Base-by-base conservation (phyloP, 208 protist species). In the Leishmania major region DNA sequence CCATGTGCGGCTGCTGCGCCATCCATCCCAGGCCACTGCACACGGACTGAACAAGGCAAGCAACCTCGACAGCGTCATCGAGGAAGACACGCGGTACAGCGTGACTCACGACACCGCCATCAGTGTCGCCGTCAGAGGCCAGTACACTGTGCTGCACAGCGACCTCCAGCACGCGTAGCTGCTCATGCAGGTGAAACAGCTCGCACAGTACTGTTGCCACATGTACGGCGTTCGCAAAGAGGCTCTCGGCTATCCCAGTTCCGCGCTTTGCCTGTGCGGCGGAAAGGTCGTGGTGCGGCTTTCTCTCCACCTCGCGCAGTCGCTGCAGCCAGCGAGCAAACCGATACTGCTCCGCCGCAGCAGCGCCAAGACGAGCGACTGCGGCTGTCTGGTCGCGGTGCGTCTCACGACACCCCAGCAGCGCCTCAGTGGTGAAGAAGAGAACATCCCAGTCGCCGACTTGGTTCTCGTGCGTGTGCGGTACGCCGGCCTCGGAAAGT, bases 201-300 rank as follows among this genome's bases (percentile, higher is more conserved):
- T 66, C 55, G 66, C 75, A 82, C 28, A 93, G 66, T 62, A 90
- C 77, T 37, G 87, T 86, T 28, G 84, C 81, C 40, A 86, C 77
- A 11, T 85, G 81, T 19, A 93, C 83, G 22, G 87, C 75, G 66
- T 88, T 73, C 67, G 92, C 78, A 66, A 97, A 96, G 45, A 98
- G 84, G 15, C 89, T 90, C 82, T 97, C 93, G 17, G 84, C 87
- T 53, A 90, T 89, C 17, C 94, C 91, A 5, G 91, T 93, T 25
- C 87, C 93, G 25, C 94, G 91, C 85, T 87, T 92, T 45, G 85
- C 92, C 86, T 98, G 96, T 3, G 96, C 96, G 0, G 75, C 94
- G 51, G 92, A 96, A 60, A 98, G 90, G 81, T 98, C 96, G 78
- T 88, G 87, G 85, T 97, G 92, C 62, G 93, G 93, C 69, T 90